These are phyloP conservation scores for Pisolithus microcarpus DNA, from an alignment of 768 basidiomycete species.

Conservation along the genomic window DNA sequence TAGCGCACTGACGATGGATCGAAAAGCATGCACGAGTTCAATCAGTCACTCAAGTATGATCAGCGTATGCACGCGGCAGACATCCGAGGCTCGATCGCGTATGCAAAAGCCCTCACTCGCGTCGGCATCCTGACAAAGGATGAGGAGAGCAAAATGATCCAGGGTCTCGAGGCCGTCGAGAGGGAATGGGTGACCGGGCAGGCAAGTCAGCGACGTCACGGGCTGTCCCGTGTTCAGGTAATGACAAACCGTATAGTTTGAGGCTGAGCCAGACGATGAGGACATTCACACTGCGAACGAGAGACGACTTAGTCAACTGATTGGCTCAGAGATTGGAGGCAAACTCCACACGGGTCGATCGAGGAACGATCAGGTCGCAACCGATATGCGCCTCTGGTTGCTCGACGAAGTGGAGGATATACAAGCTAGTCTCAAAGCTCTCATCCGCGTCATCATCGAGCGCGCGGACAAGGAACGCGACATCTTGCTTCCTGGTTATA, in stretches of 20 bases:
- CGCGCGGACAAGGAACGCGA: constrained; percentile 92
- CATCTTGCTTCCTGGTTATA: constrained; percentile 90
- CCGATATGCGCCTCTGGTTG: constrained; percentile 97
- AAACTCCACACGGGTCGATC: constrained; percentile 97
- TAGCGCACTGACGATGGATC: neutral
- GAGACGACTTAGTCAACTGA: constrained; percentile 85
- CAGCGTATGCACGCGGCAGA: constrained; percentile 90
- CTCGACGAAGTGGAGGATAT: constrained; percentile 68
- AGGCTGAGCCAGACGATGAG: constrained; percentile 79
- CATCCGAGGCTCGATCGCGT: constrained; percentile 91
- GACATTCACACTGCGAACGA: constrained; percentile 99
- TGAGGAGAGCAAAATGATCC: constrained; percentile 66
- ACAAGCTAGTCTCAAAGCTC: constrained; percentile 59
- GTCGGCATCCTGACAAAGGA: constrained; percentile 74
- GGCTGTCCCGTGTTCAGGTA: neutral
- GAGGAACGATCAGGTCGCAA: constrained; percentile 97
- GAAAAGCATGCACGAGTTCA: constrained; percentile 91
- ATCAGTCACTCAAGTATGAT: constrained; percentile 93
- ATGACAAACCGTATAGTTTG: constrained; percentile 46
- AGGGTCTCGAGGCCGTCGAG: constrained; percentile 68
- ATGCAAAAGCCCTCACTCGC: constrained; percentile 78
- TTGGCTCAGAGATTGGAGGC: constrained; percentile 78
- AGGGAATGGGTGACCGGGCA: constrained; percentile 79
- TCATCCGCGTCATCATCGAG: constrained; percentile 84
- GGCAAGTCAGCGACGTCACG: constrained; percentile 36